Evolutionary conservation across 345 rosid genomes (phyloP), one percentile per base, ranked within the genome.

Genomic region (Ricinus communis): DNA sequence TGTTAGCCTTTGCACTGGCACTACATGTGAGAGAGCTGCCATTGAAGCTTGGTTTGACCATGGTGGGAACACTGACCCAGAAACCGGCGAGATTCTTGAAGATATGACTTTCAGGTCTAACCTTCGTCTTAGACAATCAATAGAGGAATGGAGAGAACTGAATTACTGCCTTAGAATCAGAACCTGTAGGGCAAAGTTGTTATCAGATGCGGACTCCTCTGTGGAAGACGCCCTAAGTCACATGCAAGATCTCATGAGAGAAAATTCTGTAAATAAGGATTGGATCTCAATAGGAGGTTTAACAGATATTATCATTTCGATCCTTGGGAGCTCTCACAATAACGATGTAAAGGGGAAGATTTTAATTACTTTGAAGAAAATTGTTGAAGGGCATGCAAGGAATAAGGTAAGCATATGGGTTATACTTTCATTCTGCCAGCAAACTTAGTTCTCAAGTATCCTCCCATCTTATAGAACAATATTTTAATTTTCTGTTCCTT

Each of bases 71-170:
- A 80, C 80, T 9, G 93, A 88, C 73, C 93, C 93, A 0, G 86
- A 83, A 72, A 88, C 90, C 0, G 74, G 87, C 33, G 85, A 81
- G 72, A 69, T 77, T 79, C 88, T 88, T 49, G 85, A 77, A 71
- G 90, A 86, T 68, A 82, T 62, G 65, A 77, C 85, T 25, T 81
- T 85, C 80, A 84, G 93, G 81, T 77, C 93, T 52, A 88, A 88
- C 68, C 74, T 82, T 55, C 82, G 79, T 6, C 84, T 88, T 21
- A 80, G 90, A 74, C 85, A 85, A 73, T 85, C 93, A 24, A 86
- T 88, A 73, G 90, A 86, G 61, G 93, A 88, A 77, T 88, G 93
- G 93, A 86, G 84, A 72, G 93, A 88, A 74, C 82, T 84, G 49
- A 88, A 88, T 66, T 85, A 85, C 68, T 88, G 93, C 77, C 88